Percentiles rank a stretch among this genome's conserved stretches.
phyloP scores from a whole-genome alignment of 2,329 filamentous ascomycete species.

The Colletotrichum shisoi region DNA sequence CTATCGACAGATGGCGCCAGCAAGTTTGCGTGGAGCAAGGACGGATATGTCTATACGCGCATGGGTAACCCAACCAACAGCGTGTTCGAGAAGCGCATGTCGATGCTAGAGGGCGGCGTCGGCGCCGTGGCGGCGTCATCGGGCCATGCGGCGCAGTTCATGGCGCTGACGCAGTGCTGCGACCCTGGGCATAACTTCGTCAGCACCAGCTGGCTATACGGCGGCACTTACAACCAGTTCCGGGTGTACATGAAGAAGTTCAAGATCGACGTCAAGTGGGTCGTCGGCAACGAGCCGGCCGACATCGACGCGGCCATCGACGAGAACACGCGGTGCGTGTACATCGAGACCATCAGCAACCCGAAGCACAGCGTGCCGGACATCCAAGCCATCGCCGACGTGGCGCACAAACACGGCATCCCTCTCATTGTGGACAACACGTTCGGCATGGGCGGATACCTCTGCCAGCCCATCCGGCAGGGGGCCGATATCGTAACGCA shows the following conservation, averaged over 20 bases:
- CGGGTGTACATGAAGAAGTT: slow-evolving; percentile 87
- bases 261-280: slow-evolving; percentile 86
- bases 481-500: slow-evolving; percentile 77
- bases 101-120: slow-evolving; percentile 88
- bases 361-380: slow-evolving; percentile 85
- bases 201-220: slow-evolving; percentile 90
- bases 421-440: slow-evolving; percentile 69
- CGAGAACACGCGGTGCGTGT: slow-evolving; percentile 90
- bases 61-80: slow-evolving; percentile 94
- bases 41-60: slow-evolving; percentile 94
- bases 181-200: slow-evolving; percentile 92
- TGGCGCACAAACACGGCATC: slow-evolving; percentile 58
- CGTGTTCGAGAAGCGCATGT: slow-evolving; percentile 94
- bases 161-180: slow-evolving; percentile 82
- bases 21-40: slow-evolving; percentile 46
- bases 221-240: slow-evolving; percentile 96
- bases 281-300: slow-evolving; percentile 78
- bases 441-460: slow-evolving; percentile 75
- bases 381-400: slow-evolving; percentile 69
- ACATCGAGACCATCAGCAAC: slow-evolving; percentile 91
- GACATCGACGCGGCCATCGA: slow-evolving; percentile 85
- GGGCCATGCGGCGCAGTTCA: slow-evolving; percentile 91
- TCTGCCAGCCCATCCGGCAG: slow-evolving; percentile 70
- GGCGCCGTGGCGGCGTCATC: slow-evolving; percentile 85
- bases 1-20: slow-evolving; percentile 48